Evolutionary conservation across 2,329 filamentous ascomycete species (phyloP).

Genomic region (Colletotrichum higginsianum): DNA sequence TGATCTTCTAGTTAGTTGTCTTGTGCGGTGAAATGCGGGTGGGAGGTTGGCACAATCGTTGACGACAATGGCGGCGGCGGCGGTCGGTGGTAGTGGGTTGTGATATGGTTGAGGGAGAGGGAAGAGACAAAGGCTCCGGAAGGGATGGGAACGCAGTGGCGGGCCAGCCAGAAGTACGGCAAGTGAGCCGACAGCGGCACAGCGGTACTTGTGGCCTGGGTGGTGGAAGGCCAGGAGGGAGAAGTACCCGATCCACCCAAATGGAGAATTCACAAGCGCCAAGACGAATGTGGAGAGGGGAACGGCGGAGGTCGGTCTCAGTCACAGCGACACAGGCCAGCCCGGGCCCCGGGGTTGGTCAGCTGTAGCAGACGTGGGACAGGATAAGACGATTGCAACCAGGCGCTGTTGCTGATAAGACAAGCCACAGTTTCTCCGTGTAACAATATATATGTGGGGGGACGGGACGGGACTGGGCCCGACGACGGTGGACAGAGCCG

Average conservation of each 20-base stretch:
- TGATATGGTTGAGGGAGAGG: conserved; percentile 28
- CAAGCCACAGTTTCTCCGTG: conserved; percentile 10
- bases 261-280: conserved; percentile 29
- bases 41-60: conserved; percentile 6
- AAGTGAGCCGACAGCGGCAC: conserved; percentile 7
- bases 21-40: conserved; percentile 4
- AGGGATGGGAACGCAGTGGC: conserved; percentile 36
- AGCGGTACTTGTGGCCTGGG: conserved; percentile 9
- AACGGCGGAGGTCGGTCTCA: conserved; percentile 32
- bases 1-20: not conserved
- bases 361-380: conserved; percentile 33
- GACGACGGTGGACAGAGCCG: conserved; percentile 22
- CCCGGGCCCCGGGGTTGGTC: conserved; percentile 29
- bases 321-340: conserved; percentile 32
- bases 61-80: conserved; percentile 9
- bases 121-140: conserved; percentile 36
- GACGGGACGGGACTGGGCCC: not conserved
- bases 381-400: conserved; percentile 15
- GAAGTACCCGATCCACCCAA: conserved; percentile 15
- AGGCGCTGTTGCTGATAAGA: conserved; percentile 10
- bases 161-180: conserved; percentile 8
- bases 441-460: not conserved
- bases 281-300: conserved; percentile 34
- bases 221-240: not conserved
- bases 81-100: not conserved